phyloP scores from a whole-genome alignment of 1,284 basidiomycete genomes.

The Tausonia pullulans region DNA sequence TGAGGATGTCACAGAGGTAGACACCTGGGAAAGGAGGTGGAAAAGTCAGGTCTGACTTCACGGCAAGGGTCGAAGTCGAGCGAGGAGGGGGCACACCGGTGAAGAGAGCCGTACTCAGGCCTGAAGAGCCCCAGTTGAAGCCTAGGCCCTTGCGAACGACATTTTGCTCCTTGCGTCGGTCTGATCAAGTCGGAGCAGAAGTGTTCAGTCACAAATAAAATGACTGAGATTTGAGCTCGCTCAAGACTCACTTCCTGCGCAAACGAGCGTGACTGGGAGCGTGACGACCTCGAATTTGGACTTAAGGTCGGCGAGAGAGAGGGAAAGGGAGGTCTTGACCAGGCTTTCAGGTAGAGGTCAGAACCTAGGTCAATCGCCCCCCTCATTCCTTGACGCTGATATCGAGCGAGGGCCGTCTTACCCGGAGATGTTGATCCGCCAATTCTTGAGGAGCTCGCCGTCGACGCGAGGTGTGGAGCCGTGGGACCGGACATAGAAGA shows the following conservation, averaged over 20 bases:
- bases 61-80: not conserved
- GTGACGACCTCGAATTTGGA: constrained; percentile 46
- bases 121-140: constrained; percentile 30
- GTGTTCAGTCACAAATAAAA: not conserved
- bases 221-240: not conserved
- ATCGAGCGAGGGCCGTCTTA: constrained; percentile 16
- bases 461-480: constrained; percentile 49
- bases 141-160: constrained; percentile 50
- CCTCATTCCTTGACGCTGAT: too few relatives aligned
- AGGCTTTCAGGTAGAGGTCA: constrained; percentile 23
- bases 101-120: constrained; percentile 51
- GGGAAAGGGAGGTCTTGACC: constrained; percentile 36
- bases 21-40: constrained; percentile 27
- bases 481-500: constrained; percentile 59
- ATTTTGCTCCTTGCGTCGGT: constrained; percentile 58
- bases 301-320: constrained; percentile 42
- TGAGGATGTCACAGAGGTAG: constrained; percentile 49
- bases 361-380: not conserved
- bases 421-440: constrained; percentile 47
- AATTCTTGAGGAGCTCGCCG: constrained; percentile 35
- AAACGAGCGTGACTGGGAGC: constrained; percentile 53
- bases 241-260: constrained; percentile 43
- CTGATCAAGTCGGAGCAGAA: not conserved
- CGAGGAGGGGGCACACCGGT: constrained; percentile 37
- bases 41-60: not conserved